phyloP scores from a whole-genome alignment of 306 rosid genomes.

The Hippophae gyantsensis region DNA sequence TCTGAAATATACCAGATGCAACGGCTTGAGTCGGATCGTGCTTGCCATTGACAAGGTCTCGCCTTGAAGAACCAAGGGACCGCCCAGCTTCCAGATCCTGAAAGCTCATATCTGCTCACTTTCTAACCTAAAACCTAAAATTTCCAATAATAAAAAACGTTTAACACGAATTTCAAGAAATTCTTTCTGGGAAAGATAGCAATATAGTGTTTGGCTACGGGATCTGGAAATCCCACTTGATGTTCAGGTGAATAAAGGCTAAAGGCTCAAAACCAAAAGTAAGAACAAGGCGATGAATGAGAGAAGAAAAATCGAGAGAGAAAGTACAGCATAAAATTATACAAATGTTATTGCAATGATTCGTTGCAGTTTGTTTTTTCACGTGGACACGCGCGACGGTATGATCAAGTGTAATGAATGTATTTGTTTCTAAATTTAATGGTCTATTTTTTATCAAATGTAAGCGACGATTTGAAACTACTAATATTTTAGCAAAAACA shows the following conservation, averaged over 20 bases:
- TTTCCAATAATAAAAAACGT: constrained; percentile 17
- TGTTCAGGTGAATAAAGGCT: constrained; percentile 17
- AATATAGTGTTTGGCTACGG: constrained; percentile 16
- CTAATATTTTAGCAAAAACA: no score
- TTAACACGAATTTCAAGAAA: constrained; percentile 6
- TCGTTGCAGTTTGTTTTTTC: constrained; percentile 6
- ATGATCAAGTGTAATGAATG: no score
- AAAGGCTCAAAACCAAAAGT: not conserved
- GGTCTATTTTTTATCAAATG: no score
- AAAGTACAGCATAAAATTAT: not conserved
- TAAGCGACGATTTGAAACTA: no score
- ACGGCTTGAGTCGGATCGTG: constrained; percentile 89
- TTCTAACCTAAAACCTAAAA: constrained; percentile 25
- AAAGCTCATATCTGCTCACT: constrained; percentile 51
- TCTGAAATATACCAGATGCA: constrained; percentile 94
- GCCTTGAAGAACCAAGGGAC: constrained; percentile 46
- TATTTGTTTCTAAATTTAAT: no score
- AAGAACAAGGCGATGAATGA: constrained; percentile 20
- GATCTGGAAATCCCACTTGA: constrained; percentile 17
- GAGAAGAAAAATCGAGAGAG: constrained; percentile 14
- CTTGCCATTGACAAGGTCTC: constrained; percentile 52
- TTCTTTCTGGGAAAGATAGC: not conserved
- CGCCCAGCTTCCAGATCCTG: constrained; percentile 83
- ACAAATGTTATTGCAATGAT: not conserved
- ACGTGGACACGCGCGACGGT: not conserved